Percentiles rank a stretch among this genome's conserved stretches.
These are phyloP conservation scores for Telfairia occidentalis DNA, from an alignment of 331 rosid genomes.

Conservation along the genomic window DNA sequence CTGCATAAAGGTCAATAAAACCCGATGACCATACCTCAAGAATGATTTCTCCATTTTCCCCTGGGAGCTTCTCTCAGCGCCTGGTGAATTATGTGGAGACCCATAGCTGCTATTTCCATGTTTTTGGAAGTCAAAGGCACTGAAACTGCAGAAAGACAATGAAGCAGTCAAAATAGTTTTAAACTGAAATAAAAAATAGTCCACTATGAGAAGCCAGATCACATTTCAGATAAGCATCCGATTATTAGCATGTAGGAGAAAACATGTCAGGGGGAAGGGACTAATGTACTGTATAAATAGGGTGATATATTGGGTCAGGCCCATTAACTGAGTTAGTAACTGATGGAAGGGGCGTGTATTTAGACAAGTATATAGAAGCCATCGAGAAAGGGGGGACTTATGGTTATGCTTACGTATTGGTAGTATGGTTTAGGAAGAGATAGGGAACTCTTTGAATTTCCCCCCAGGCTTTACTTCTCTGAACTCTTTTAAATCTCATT, in stretches of 20 bases:
- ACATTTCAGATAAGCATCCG: neutral
- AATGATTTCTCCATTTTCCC: conserved; percentile 99
- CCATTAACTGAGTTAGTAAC: neutral
- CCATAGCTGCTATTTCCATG: conserved; percentile 80
- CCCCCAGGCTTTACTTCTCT: conserved; percentile 2
- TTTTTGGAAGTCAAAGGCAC: conserved; percentile 64
- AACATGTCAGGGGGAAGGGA: neutral
- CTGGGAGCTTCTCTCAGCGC: conserved; percentile 64
- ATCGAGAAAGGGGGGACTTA: neutral
- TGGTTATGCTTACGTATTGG: neutral
- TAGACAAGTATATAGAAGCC: neutral
- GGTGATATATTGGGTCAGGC: neutral
- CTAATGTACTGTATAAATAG: neutral
- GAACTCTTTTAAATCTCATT: neutral
- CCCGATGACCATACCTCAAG: conserved; percentile 45
- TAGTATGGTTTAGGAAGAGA: conserved; percentile 3
- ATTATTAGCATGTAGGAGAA: neutral
- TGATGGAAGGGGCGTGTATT: neutral
- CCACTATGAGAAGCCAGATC: neutral
- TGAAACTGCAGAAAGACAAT: conserved; percentile 43
- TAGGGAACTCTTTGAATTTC: neutral
- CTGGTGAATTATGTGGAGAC: conserved; percentile 49
- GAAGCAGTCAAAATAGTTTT: neutral
- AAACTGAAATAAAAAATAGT: conserved; percentile 7
- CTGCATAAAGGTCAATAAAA: neutral